Percentiles rank a stretch among this genome's conserved stretches.
Conservation (phyloP, 148 eudicot species). For the Oxyria digyna region DNA sequence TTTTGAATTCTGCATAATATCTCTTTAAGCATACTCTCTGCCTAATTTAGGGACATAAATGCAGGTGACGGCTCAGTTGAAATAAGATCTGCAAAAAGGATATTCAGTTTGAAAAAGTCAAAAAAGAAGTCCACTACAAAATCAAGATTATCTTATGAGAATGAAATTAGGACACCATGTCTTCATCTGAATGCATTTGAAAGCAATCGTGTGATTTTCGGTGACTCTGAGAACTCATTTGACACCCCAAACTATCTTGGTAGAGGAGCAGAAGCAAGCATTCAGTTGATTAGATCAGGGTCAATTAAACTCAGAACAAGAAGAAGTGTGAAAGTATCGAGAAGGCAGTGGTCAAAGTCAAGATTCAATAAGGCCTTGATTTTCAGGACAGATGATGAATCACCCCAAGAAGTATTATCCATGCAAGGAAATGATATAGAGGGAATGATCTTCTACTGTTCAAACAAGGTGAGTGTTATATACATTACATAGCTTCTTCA, state of each 20-base stretch:
- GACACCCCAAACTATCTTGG: conserved; percentile 8
- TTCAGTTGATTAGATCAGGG: conserved; percentile 27
- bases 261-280: conserved; percentile 17
- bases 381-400: conserved; percentile 4
- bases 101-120: conserved; percentile 14
- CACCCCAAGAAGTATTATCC: conserved; percentile 6
- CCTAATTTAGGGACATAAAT: not conserved
- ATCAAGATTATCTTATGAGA: conserved; percentile 20
- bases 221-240: conserved; percentile 20
- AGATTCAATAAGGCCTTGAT: conserved; percentile 18
- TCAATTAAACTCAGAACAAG: conserved; percentile 24
- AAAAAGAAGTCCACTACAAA: conserved; percentile 17
- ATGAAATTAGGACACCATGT: conserved; percentile 5
- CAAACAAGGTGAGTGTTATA: not conserved
- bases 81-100: conserved; percentile 17
- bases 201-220: conserved; percentile 13
- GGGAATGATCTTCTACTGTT: not conserved
- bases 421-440: conserved; percentile 7
- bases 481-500: no score
- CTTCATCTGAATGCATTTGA: conserved; percentile 1
- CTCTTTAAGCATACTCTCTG: no score
- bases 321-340: conserved; percentile 24
- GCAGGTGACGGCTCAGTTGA: conserved; percentile 12
- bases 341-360: conserved; percentile 27
- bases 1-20: not conserved